Conservation (phyloP, 805 yeast genomes). For the Candida ipomoeae region DNA sequence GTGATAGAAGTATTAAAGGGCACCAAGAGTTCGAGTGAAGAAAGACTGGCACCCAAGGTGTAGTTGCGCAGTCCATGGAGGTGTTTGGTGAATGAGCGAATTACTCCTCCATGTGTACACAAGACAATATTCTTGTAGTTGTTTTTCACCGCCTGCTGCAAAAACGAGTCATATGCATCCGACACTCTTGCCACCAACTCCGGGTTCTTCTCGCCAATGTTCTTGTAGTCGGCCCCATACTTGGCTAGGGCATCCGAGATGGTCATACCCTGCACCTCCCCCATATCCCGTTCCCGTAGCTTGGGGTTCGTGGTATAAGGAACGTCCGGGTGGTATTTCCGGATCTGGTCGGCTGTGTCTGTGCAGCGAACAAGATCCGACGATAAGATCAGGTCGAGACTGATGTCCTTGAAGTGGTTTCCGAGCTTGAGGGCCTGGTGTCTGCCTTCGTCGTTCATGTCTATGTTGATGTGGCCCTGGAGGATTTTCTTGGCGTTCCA, state of each 20-base stretch:
- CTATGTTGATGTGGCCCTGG: constrained; percentile 74
- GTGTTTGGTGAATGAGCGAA: constrained; percentile 55
- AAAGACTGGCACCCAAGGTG: constrained; percentile 34
- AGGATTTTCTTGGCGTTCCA: constrained; percentile 63
- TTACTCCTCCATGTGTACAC: constrained; percentile 81
- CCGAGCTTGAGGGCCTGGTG: constrained; percentile 60
- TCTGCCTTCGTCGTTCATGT: constrained; percentile 57
- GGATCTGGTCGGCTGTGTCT: constrained; percentile 50
- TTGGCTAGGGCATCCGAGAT: constrained; percentile 59
- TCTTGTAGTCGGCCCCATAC: constrained; percentile 55
- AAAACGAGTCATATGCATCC: constrained; percentile 40
- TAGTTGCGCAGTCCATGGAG: constrained; percentile 40
- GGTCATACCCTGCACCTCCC: constrained; percentile 68
- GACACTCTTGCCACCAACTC: constrained; percentile 48
- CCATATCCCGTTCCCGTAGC: constrained; percentile 75
- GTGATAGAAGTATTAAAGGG: constrained; percentile 78
- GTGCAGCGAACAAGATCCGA: constrained; percentile 59
- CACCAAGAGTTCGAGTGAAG: constrained; percentile 42
- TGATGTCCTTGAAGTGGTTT: constrained; percentile 31
- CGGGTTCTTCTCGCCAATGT: constrained; percentile 58
- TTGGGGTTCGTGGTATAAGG: constrained; percentile 22
- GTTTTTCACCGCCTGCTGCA: constrained; percentile 33
- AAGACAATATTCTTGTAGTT: constrained; percentile 49
- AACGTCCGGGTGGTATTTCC: constrained; percentile 22
- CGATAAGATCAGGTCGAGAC: constrained; percentile 45